A percentile compares a stretch with the other conserved stretches of the same genome.
phyloP scores from a whole-genome alignment of 306 rosid genomes.

The Myrica gale region DNA sequence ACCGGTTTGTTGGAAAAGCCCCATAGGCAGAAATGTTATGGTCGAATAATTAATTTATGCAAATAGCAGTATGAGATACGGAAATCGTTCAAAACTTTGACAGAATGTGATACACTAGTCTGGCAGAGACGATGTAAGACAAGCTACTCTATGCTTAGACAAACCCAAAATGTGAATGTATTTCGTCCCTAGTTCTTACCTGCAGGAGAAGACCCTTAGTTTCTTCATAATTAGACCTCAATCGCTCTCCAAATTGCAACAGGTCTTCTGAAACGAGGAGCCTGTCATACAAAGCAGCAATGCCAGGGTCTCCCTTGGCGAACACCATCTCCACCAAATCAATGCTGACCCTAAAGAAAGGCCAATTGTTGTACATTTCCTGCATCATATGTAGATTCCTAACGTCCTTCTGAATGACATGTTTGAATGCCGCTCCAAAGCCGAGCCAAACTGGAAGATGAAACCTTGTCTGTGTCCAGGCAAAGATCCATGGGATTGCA shows the following conservation, averaged over 20 bases:
- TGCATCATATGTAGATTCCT: slow-evolving; percentile 75
- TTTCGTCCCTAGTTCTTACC: slow-evolving; percentile 42
- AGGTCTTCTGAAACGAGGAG: slow-evolving; percentile 87
- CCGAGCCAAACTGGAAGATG: slow-evolving; percentile 99
- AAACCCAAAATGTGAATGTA: background rate
- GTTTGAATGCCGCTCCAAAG: slow-evolving; percentile 75
- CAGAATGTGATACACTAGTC: background rate
- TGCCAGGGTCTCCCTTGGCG: slow-evolving; percentile 93
- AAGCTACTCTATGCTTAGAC: background rate
- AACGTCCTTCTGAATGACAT: slow-evolving; percentile 57
- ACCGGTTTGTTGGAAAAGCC: background rate
- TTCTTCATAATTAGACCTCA: slow-evolving; percentile 73
- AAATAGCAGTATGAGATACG: background rate
- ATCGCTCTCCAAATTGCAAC: slow-evolving; percentile 70
- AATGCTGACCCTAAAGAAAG: slow-evolving; percentile 92
- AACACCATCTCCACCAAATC: slow-evolving; percentile 99
- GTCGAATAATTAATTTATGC: background rate
- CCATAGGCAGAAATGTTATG: slow-evolving; percentile 1
- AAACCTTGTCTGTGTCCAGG: slow-evolving; percentile 97
- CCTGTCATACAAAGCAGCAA: slow-evolving; percentile 71
- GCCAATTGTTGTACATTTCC: slow-evolving; percentile 93
- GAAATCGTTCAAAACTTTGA: background rate
- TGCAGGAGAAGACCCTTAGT: slow-evolving; percentile 72
- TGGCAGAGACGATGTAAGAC: background rate
- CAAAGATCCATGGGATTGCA: slow-evolving; percentile 99